These are phyloP conservation scores for Naganishia randhawae DNA, from an alignment of 768 basidiomycete species.

Conservation along the genomic window DNA sequence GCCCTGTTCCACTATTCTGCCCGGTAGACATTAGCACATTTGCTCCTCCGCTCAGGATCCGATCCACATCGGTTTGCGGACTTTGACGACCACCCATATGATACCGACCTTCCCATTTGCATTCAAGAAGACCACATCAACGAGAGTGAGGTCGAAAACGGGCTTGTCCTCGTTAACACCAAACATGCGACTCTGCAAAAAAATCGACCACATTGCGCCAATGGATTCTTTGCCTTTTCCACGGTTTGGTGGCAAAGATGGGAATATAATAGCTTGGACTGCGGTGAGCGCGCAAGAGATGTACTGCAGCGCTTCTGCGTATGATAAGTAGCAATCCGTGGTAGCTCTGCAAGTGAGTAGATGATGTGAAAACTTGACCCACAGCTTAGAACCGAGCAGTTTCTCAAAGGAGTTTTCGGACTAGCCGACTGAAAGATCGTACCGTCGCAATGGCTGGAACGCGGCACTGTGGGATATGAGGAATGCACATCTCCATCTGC, in stretches of 20 bases:
- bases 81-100: slow-evolving; percentile 60
- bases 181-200: slow-evolving; percentile 51
- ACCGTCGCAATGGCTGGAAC: not conserved
- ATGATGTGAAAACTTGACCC: not conserved
- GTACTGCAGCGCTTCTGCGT: slow-evolving; percentile 58
- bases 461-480: not conserved
- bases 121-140: slow-evolving; percentile 69
- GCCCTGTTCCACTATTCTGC: not conserved
- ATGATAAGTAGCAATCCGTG: slow-evolving; percentile 65
- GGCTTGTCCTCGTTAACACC: slow-evolving; percentile 61
- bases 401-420: not conserved
- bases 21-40: not conserved
- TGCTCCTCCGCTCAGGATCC: slow-evolving; percentile 52
- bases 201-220: slow-evolving; percentile 52
- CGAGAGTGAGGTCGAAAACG: slow-evolving; percentile 58
- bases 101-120: slow-evolving; percentile 59
- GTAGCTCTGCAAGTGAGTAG: slow-evolving; percentile 57
- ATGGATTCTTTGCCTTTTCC: slow-evolving; percentile 68
- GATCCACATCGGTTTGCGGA: slow-evolving; percentile 62
- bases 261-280: slow-evolving; percentile 60
- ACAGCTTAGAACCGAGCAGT: not conserved
- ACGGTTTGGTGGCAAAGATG: slow-evolving; percentile 59
- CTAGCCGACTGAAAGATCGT: not conserved
- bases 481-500: too few relatives aligned
- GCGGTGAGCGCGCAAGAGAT: slow-evolving; percentile 56